Evolutionary conservation across 306 rosid species (phyloP), one percentile per base, ranked within the genome.

Genomic region (Leucaena leucocephala): DNA sequence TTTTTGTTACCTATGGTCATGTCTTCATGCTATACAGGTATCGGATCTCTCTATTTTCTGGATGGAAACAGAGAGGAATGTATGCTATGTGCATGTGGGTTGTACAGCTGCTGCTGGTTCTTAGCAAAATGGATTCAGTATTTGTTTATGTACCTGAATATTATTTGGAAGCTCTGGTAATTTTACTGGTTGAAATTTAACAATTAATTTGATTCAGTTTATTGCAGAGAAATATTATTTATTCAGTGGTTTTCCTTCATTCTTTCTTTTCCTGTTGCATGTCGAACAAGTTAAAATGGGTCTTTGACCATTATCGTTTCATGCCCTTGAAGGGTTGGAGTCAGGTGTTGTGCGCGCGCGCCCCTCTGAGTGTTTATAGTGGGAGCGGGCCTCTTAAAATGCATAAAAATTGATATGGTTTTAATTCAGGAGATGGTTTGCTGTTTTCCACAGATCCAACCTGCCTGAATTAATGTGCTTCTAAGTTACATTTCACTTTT

Each of bases 61-160:
- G 85, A 76, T 92, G 98, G 98, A 95, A 95, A 87, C 98, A 88
- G 83, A 88, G 98, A 86, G 98, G 97, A 83, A 95, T 95, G 98
- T 95, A 90, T 85, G 98, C 98, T 76, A 82, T 86, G 85, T 95
- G 98, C 91, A 84, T 92, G 90, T 95, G 98, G 98, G 89, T 96
- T 82, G 97, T 93, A 72, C 98, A 95, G 84, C 85, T 95, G 90
- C 89, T 95, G 79, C 85, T 95, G 85, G 91, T 89, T 84, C 91
- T 95, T 70, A 91, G 98, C 89, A 95, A 91, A 88, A 82, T 87
- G 87, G 97, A 91, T 85, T 86, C 90, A 0, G 81, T 95, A 83
- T 95, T 95, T 68, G n/a, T 86, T 38, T 95, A 86, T 77, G 78
- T 88, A 83, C 98, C 98, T 82, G 98, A 92, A 86, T 92, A 86